phyloP scores from a whole-genome alignment of 768 basidiomycete species.

The Naganishia onofrii region DNA sequence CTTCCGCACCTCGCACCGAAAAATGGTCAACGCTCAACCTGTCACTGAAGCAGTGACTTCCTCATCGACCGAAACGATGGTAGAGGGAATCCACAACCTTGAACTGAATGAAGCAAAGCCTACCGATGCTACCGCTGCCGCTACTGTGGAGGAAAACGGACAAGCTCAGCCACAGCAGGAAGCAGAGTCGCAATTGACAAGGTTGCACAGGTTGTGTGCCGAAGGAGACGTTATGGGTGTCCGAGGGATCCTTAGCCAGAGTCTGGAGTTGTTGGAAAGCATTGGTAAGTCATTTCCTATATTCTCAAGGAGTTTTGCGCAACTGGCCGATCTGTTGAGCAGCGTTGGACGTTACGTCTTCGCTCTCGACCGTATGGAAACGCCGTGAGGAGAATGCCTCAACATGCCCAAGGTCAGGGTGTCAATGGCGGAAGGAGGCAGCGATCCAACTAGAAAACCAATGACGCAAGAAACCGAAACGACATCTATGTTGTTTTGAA shows the following conservation, averaged over 20 bases:
- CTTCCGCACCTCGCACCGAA: not conserved
- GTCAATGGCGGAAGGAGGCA: not conserved
- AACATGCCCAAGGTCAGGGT: not conserved
- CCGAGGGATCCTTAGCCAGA: slow-evolving; percentile 38
- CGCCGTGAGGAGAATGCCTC: not conserved
- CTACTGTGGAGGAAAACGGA: not conserved
- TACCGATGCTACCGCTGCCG: not conserved
- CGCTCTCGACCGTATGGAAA: too few relatives aligned
- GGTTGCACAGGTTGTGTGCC: slow-evolving; percentile 45
- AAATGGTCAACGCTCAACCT: slow-evolving; percentile 24
- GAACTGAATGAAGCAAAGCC: slow-evolving; percentile 12
- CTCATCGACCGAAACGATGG: slow-evolving; percentile 2
- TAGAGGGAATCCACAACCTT: slow-evolving; percentile 16
- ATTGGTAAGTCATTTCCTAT: slow-evolving; percentile 41
- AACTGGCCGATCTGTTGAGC: slow-evolving; percentile 10
- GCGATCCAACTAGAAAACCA: not conserved
- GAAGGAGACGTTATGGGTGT: slow-evolving; percentile 49
- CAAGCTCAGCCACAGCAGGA: not conserved
- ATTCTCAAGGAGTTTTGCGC: not conserved
- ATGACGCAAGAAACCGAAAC: not conserved
- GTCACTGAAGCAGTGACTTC: not conserved
- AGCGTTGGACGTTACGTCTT: not conserved
- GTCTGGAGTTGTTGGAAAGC: slow-evolving; percentile 43
- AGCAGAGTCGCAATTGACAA: not conserved
- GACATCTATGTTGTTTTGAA: not conserved